A percentile compares a stretch with the other conserved stretches of the same genome.
Conservation (phyloP, 2,329 filamentous ascomycete genomes). For the Diaporthe capsici region DNA sequence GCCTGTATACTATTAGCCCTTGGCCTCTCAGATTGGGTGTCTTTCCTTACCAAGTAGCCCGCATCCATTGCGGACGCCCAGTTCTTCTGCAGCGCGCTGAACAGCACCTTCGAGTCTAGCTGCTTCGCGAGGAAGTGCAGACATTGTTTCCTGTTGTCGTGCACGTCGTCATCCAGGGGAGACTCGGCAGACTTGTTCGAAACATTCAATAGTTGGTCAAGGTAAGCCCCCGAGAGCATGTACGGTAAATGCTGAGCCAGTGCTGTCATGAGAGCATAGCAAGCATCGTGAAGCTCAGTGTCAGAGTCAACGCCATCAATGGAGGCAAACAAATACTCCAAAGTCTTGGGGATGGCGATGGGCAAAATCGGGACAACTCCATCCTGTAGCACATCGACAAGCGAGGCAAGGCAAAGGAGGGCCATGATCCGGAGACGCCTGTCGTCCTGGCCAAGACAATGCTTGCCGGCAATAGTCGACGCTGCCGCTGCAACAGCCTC, state of each 20-base stretch:
- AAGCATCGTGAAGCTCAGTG: slow-evolving; percentile 82
- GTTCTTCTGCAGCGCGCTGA: slow-evolving; percentile 79
- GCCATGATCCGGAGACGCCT: slow-evolving; percentile 83
- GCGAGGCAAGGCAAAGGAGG: slow-evolving; percentile 88
- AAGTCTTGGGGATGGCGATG: slow-evolving; percentile 77
- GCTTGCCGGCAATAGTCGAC: slow-evolving; percentile 79
- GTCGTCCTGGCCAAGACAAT: slow-evolving; percentile 83
- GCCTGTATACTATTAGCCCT: slow-evolving; percentile 64
- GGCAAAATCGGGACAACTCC: slow-evolving; percentile 88
- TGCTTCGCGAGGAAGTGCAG: slow-evolving; percentile 82
- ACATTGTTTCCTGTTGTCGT: slow-evolving; percentile 77
- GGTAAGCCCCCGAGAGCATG: slow-evolving; percentile 84
- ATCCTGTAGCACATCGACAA: slow-evolving; percentile 89
- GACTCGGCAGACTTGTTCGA: slow-evolving; percentile 80
- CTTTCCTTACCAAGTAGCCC: slow-evolving; percentile 71
- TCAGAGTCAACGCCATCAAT: slow-evolving; percentile 67
- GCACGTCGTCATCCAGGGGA: slow-evolving; percentile 71
- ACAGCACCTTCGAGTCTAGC: slow-evolving; percentile 82
- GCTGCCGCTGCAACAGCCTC: slow-evolving; percentile 83
- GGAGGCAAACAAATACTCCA: slow-evolving; percentile 79
- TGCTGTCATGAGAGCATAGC: slow-evolving; percentile 83
- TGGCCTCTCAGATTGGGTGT: not conserved
- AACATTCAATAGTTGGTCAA: slow-evolving; percentile 79
- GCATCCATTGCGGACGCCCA: slow-evolving; percentile 76
- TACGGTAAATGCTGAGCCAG: slow-evolving; percentile 88